Evolutionary conservation across 2,329 filamentous ascomycete species (phyloP).

Genomic region (Akanthomyces dipterigenus): DNA sequence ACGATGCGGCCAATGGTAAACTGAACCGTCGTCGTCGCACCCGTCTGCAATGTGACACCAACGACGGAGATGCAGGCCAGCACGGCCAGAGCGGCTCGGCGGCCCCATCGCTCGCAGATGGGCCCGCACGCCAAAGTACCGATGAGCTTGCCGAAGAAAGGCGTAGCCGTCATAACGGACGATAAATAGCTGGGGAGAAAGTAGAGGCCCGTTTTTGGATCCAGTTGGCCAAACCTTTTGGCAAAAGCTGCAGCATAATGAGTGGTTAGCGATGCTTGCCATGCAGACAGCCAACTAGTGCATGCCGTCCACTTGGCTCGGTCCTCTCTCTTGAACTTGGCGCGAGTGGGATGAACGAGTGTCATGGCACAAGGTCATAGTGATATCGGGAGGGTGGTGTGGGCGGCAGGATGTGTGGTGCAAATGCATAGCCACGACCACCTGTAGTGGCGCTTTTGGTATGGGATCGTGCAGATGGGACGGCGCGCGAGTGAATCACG

Average conservation of each 20-base stretch:
- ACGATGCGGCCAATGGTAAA: conserved; percentile 25
- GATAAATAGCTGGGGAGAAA: conserved; percentile 18
- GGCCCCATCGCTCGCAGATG: conserved; percentile 21
- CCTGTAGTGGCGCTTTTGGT: background rate
- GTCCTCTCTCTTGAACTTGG: background rate
- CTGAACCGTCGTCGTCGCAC: conserved; percentile 21
- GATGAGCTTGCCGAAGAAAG: conserved; percentile 20
- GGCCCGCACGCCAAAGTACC: conserved; percentile 12
- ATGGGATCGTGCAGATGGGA: background rate
- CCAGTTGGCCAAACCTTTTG: conserved; percentile 18
- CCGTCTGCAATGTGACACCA: conserved; percentile 23
- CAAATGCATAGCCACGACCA: background rate
- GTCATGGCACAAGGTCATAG: background rate
- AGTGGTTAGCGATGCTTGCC: background rate
- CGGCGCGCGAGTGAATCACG: background rate
- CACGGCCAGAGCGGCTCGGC: conserved; percentile 17
- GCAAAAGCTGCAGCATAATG: conserved; percentile 14
- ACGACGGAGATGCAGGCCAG: conserved; percentile 16
- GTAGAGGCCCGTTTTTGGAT: conserved; percentile 13
- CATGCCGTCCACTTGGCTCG: background rate
- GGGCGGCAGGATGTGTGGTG: background rate
- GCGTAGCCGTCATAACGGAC: conserved; percentile 21
- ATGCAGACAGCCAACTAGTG: background rate
- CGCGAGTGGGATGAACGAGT: background rate
- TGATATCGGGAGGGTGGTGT: background rate